A percentile compares a stretch with the other conserved stretches of the same genome.
Evolutionary conservation across 1,284 basidiomycete genomes (phyloP).

Genomic region (Irpex sp.): DNA sequence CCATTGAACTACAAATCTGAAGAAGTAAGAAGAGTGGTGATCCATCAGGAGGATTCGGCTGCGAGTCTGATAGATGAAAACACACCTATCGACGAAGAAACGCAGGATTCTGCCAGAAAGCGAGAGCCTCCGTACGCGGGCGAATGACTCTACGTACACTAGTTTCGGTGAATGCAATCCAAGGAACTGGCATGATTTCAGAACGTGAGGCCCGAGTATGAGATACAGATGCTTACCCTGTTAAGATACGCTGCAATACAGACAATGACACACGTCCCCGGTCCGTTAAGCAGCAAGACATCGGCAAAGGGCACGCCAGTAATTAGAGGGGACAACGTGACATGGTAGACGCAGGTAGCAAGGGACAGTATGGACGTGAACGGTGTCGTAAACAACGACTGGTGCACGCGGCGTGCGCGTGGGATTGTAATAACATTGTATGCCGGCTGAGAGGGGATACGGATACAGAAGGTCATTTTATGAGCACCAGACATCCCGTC

Average conservation of each 20-base stretch:
- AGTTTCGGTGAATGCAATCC: constrained; percentile 70
- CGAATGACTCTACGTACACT: constrained; percentile 95
- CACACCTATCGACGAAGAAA: constrained; percentile 78
- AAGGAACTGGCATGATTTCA: constrained; percentile 53
- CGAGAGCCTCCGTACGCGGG: constrained; percentile 80
- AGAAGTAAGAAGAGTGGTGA: constrained; percentile 6
- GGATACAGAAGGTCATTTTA: constrained; percentile 4
- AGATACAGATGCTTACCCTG: constrained; percentile 50
- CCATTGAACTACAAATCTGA: constrained; percentile 87
- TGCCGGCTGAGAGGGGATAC: constrained; percentile 15
- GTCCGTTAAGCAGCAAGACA: constrained; percentile 88
- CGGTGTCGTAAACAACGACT: constrained; percentile 67
- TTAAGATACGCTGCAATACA: constrained; percentile 73
- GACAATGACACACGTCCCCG: constrained; percentile 89
- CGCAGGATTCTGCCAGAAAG: constrained; percentile 83
- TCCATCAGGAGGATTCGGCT: neutral
- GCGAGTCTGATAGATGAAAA: constrained; percentile 11
- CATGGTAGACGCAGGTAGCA: constrained; percentile 48
- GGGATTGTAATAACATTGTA: constrained; percentile 70
- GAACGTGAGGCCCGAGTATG: constrained; percentile 4
- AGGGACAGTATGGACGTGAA: constrained; percentile 64
- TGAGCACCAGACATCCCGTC: neutral
- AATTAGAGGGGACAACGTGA: constrained; percentile 49
- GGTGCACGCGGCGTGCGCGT: constrained; percentile 83
- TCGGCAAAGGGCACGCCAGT: constrained; percentile 55